A percentile compares a stretch with the other conserved stretches of the same genome.
Conservation (phyloP, 2,329 filamentous ascomycete species). For the Elsinoe arachidis region DNA sequence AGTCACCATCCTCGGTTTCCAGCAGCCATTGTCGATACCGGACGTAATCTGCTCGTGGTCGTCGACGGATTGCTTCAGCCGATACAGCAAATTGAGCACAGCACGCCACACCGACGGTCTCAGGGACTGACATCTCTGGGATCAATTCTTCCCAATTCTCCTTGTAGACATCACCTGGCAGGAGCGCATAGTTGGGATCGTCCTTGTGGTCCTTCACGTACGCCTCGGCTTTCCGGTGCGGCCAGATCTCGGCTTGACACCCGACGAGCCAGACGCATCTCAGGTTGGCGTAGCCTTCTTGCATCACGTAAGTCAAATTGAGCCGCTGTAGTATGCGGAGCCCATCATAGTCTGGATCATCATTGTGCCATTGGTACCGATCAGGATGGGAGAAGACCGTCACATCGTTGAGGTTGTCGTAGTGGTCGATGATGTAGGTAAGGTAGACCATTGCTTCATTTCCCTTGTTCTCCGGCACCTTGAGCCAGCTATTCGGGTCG, state of each 20-base stretch:
- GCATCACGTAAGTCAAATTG: slow-evolving; percentile 37
- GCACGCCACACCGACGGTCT: slow-evolving; percentile 12
- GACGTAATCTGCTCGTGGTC: slow-evolving; percentile 47
- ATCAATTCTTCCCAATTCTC: slow-evolving; percentile 12
- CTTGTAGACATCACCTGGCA: slow-evolving; percentile 7
- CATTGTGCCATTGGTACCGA: slow-evolving; percentile 50
- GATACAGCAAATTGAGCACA: slow-evolving; percentile 55
- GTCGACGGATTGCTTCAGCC: slow-evolving; percentile 40
- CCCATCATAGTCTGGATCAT: slow-evolving; percentile 39
- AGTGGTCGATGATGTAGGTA: slow-evolving; percentile 41
- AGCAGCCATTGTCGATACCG: slow-evolving; percentile 52
- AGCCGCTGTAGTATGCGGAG: slow-evolving; percentile 38
- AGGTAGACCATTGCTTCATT: slow-evolving; percentile 43
- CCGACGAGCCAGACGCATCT: slow-evolving; percentile 47
- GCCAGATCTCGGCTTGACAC: slow-evolving; percentile 36
- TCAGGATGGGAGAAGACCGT: slow-evolving; percentile 55
- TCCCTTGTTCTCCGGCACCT: slow-evolving; percentile 40
- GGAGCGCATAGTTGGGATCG: not conserved
- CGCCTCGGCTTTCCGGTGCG: slow-evolving; percentile 15
- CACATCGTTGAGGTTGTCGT: slow-evolving; percentile 50
- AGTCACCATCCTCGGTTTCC: slow-evolving; percentile 42
- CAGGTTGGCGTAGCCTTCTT: slow-evolving; percentile 48
- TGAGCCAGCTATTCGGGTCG: slow-evolving; percentile 29
- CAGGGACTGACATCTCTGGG: slow-evolving; percentile 7
- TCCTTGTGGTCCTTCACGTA: slow-evolving; percentile 11